Conservation (phyloP, 2,329 filamentous ascomycete genomes). For the Talaromyces funiculosus region DNA sequence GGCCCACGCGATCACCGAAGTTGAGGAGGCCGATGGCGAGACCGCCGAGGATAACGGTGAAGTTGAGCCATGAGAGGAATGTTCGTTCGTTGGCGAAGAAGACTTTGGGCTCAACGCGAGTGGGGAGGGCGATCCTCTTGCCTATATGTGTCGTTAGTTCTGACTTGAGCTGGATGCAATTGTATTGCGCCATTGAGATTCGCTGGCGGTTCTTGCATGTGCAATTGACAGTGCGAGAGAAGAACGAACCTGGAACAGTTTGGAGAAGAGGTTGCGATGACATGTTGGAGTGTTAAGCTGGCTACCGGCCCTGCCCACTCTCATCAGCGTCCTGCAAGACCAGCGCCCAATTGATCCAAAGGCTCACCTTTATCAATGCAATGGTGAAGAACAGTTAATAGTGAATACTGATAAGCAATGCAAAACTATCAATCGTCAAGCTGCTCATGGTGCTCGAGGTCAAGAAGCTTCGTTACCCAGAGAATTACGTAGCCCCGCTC, state of each 20-base stretch:
- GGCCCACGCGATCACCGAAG: constrained; percentile 90
- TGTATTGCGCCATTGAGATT: neutral
- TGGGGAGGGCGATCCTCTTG: constrained; percentile 97
- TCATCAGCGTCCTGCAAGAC: neutral
- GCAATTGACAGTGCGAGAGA: neutral
- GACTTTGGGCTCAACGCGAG: constrained; percentile 97
- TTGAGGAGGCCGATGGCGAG: constrained; percentile 96
- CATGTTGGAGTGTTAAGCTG: constrained; percentile 50
- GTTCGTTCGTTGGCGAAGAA: constrained; percentile 99
- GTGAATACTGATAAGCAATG: neutral
- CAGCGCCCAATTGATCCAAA: neutral
- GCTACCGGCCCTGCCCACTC: neutral
- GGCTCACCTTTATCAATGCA: neutral
- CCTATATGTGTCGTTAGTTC: constrained; percentile 56
- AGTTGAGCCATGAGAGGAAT: constrained; percentile 99
- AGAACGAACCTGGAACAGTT: constrained; percentile 72
- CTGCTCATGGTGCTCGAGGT: neutral
- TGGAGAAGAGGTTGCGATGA: constrained; percentile 95
- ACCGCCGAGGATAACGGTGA: constrained; percentile 95
- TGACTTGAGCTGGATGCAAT: neutral
- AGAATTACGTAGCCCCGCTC: constrained; percentile 10
- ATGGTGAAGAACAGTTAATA: neutral
- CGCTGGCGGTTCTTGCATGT: neutral
- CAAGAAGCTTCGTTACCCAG: neutral
- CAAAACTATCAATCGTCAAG: neutral